Evolutionary conservation across 768 basidiomycete species (phyloP).

Genomic region (Bullera alba): DNA sequence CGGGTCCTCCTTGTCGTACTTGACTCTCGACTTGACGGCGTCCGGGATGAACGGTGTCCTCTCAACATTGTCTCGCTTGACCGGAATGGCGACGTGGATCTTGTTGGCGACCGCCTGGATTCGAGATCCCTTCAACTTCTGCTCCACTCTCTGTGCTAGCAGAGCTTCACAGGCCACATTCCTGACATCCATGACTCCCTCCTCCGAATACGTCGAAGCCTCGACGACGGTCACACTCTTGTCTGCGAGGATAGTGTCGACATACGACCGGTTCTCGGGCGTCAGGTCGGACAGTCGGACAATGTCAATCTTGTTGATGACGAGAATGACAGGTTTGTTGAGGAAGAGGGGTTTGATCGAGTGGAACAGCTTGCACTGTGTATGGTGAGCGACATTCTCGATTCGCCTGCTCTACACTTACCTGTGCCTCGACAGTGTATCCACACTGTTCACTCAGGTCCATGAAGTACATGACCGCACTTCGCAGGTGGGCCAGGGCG

Average conservation of each 20-base stretch:
- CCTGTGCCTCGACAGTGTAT: conserved; percentile 92
- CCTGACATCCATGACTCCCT: conserved; percentile 95
- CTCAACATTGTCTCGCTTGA: conserved; percentile 79
- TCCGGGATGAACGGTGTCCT: conserved; percentile 87
- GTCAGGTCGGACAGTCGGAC: conserved; percentile 76
- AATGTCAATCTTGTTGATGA: conserved; percentile 97
- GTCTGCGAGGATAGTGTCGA: conserved; percentile 70
- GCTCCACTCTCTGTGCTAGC: conserved; percentile 87
- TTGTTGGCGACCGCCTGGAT: conserved; percentile 88
- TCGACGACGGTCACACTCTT: conserved; percentile 68
- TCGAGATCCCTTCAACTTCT: conserved; percentile 87
- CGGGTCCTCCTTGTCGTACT: conserved; percentile 82
- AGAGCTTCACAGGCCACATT: conserved; percentile 92
- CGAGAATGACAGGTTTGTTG: conserved; percentile 85
- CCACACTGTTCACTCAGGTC: conserved; percentile 98
- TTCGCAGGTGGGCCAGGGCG: conserved; percentile 89
- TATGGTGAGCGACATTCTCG: background rate
- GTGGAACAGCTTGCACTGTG: conserved; percentile 93
- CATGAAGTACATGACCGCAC: conserved; percentile 96
- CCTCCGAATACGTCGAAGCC: conserved; percentile 90
- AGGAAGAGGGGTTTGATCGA: conserved; percentile 97
- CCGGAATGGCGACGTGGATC: conserved; percentile 89
- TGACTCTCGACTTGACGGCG: conserved; percentile 62
- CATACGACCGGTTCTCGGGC: conserved; percentile 65
- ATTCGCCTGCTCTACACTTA: conserved; percentile 43